Evolutionary conservation across 176 grass and related monocot genomes (phyloP).

Genomic region (Eragrostis curvula): DNA sequence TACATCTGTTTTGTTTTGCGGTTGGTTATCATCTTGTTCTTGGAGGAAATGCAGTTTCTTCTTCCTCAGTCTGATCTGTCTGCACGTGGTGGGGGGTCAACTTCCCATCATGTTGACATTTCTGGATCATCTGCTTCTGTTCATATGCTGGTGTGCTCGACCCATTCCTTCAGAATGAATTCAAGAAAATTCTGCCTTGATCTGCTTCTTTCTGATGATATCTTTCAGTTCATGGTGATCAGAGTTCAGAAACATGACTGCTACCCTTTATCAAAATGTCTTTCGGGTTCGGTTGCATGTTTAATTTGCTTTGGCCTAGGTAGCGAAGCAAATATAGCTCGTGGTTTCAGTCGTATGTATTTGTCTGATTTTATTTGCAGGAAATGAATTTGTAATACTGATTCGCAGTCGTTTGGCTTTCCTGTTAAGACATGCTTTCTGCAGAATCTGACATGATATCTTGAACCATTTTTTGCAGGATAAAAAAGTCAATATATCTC

Average conservation of each 20-base stretch:
- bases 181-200: not conserved
- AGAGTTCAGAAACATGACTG: not conserved
- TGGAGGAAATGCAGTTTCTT: constrained; percentile 24
- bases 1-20: not conserved
- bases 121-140: constrained; percentile 26
- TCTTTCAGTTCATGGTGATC: not conserved
- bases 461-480: constrained; percentile 36
- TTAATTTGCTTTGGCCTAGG: not conserved
- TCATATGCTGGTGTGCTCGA: constrained; percentile 6
- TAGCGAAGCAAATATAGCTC: not conserved
- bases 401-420: not conserved
- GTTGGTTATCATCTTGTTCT: not conserved
- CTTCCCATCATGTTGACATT: not conserved
- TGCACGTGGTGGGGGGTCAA: constrained; percentile 50
- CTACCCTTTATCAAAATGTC: not conserved
- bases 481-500: not conserved
- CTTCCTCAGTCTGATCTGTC: constrained; percentile 31
- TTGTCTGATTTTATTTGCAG: not conserved
- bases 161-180: constrained; percentile 19
- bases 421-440: not conserved
- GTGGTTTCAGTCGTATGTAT: not conserved
- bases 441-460: constrained; percentile 26
- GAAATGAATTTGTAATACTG: not conserved
- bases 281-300: not conserved
- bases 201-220: not conserved